Conservation (phyloP, 495 filamentous ascomycete genomes). For the Penicillium soppii region DNA sequence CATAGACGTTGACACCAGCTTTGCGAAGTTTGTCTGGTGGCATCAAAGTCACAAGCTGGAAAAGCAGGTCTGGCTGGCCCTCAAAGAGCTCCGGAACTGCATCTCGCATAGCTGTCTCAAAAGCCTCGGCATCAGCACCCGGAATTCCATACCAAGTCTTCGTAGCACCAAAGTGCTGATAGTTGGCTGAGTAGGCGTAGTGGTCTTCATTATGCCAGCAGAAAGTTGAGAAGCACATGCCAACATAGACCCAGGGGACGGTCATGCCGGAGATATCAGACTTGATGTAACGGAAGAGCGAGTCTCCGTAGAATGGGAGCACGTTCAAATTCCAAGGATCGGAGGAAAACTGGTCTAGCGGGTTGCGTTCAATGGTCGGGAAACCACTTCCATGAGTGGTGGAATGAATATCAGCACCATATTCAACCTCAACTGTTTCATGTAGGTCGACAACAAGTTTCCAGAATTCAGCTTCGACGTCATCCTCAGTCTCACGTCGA, state of each 20-base stretch:
- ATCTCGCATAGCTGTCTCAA: slow-evolving; percentile 92
- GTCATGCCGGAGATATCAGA: slow-evolving; percentile 99
- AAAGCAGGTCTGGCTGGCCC: slow-evolving; percentile 93
- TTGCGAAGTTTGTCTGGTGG: slow-evolving; percentile 94
- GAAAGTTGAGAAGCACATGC: slow-evolving; percentile 99
- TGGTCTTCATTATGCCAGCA: slow-evolving; percentile 99
- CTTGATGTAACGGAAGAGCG: slow-evolving; percentile 95
- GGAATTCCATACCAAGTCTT: slow-evolving; percentile 99
- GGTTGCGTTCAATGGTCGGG: slow-evolving; percentile 90
- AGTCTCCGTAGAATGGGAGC: slow-evolving; percentile 85
- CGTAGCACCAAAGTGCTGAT: slow-evolving; percentile 97
- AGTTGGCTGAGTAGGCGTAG: slow-evolving; percentile 96
- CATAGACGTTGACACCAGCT: slow-evolving; percentile 89
- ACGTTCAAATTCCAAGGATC: slow-evolving; percentile 98
- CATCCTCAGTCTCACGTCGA: slow-evolving; percentile 84
- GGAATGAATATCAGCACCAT: slow-evolving; percentile 97
- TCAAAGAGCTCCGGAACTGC: slow-evolving; percentile 96
- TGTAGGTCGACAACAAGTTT: slow-evolving; percentile 86
- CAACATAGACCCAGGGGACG: slow-evolving; percentile 99
- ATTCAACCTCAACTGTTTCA: slow-evolving; percentile 96
- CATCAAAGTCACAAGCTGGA: slow-evolving; percentile 93
- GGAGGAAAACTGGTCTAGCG: slow-evolving; percentile 76
- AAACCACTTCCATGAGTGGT: slow-evolving; percentile 98
- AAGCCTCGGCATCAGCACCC: slow-evolving; percentile 86
- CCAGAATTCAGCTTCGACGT: slow-evolving; percentile 98